These are phyloP conservation scores for Mycothermus thermophilus DNA, from an alignment of 495 filamentous ascomycete genomes.

Conservation along the genomic window DNA sequence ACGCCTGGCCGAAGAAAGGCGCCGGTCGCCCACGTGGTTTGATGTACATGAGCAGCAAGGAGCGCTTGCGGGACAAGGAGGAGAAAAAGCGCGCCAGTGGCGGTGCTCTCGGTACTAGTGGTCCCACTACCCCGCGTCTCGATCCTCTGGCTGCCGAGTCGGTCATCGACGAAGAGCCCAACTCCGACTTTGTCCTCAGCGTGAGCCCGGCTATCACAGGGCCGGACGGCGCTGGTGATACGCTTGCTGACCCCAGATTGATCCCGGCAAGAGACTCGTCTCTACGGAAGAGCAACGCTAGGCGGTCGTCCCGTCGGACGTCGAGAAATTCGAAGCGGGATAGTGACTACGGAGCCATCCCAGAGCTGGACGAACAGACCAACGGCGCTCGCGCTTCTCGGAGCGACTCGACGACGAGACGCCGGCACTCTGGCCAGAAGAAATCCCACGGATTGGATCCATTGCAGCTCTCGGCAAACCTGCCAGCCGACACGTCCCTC, in stretches of 20 bases:
- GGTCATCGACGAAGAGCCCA: slow-evolving; percentile 38
- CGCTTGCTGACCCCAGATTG: slow-evolving; percentile 21
- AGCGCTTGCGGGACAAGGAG: slow-evolving; percentile 39
- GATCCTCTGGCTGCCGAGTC: slow-evolving; percentile 39
- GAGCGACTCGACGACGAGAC: slow-evolving; percentile 9
- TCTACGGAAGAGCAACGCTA: slow-evolving; percentile 39
- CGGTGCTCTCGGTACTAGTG: slow-evolving; percentile 18
- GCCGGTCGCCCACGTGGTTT: slow-evolving; percentile 36
- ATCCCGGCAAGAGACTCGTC: slow-evolving; percentile 60
- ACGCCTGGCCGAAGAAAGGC: slow-evolving; percentile 42
- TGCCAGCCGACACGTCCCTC: slow-evolving; percentile 12
- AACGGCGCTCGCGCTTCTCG: slow-evolving; percentile 7
- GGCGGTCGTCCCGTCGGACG: slow-evolving; percentile 27
- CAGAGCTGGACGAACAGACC: slow-evolving; percentile 21
- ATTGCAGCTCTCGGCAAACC: slow-evolving; percentile 13
- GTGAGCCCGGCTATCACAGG: background rate
- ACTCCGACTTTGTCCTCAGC: slow-evolving; percentile 12
- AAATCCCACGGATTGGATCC: slow-evolving; percentile 14
- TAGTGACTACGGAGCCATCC: slow-evolving; percentile 27
- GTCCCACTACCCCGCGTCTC: slow-evolving; percentile 18
- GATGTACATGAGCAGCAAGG: slow-evolving; percentile 49
- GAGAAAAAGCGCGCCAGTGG: slow-evolving; percentile 36
- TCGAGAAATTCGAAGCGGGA: slow-evolving; percentile 28
- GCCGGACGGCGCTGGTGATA: background rate
- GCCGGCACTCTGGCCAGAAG: slow-evolving; percentile 11